Evolutionary conservation across 2,329 filamentous ascomycete species (phyloP).

Genomic region (Fusarium sp.): DNA sequence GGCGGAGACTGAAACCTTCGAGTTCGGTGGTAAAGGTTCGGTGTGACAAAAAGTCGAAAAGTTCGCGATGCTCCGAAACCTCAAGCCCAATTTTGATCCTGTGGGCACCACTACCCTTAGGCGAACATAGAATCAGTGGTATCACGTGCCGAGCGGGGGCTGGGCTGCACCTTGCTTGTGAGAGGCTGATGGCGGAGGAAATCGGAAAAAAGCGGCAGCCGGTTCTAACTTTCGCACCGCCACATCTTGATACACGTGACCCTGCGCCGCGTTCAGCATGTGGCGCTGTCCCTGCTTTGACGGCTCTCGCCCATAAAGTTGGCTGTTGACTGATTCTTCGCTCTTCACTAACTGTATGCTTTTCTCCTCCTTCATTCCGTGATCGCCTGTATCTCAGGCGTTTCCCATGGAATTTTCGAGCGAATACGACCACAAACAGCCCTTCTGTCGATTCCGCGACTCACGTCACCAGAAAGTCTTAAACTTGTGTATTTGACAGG

Average conservation of each 20-base stretch:
- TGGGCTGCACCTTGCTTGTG: slow-evolving; percentile 11
- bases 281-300: slow-evolving; percentile 47
- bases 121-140: not conserved
- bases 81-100: slow-evolving; percentile 50
- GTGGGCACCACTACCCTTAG: slow-evolving; percentile 50
- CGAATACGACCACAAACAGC: slow-evolving; percentile 37
- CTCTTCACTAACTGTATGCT: slow-evolving; percentile 41
- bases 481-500: slow-evolving; percentile 31
- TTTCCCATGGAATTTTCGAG: slow-evolving; percentile 40
- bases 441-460: slow-evolving; percentile 44
- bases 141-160: slow-evolving; percentile 18
- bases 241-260: slow-evolving; percentile 23
- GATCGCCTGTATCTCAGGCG: slow-evolving; percentile 42
- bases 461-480: slow-evolving; percentile 31
- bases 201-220: slow-evolving; percentile 33
- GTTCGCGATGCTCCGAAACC: slow-evolving; percentile 44
- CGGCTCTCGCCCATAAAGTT: slow-evolving; percentile 45
- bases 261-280: slow-evolving; percentile 26
- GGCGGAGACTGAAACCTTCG: slow-evolving; percentile 99
- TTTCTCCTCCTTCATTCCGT: slow-evolving; percentile 39
- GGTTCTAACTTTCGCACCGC: slow-evolving; percentile 34
- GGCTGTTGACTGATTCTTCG: slow-evolving; percentile 46
- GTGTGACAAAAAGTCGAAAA: slow-evolving; percentile 51
- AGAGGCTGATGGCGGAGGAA: slow-evolving; percentile 29
- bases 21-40: slow-evolving; percentile 70